Percentiles rank a stretch among this genome's conserved stretches.
phyloP scores from a whole-genome alignment of 2,329 filamentous ascomycete genomes.

The Fusarium sterilihyphosum region DNA sequence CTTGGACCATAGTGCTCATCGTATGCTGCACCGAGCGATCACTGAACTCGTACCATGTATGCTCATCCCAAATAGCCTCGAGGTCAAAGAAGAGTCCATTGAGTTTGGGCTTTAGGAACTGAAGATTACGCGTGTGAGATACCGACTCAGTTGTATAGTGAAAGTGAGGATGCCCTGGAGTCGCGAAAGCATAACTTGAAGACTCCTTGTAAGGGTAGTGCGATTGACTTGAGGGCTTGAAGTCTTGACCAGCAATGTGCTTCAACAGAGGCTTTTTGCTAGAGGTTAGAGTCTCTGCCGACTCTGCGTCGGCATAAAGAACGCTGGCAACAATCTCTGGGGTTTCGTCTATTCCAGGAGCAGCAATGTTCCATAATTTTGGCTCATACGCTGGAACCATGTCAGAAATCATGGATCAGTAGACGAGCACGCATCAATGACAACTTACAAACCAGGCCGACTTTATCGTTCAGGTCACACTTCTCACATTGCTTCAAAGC shows the following conservation, averaged over 20 bases:
- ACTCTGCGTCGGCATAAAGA: background rate
- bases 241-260: background rate
- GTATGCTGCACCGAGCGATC: conserved; percentile 75
- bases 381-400: background rate
- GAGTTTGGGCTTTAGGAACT: conserved; percentile 71
- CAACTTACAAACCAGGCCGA: background rate
- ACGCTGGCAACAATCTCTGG: background rate
- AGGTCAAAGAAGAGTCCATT: conserved; percentile 77
- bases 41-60: conserved; percentile 76
- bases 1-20: conserved; percentile 82
- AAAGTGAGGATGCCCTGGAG: conserved; percentile 62
- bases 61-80: conserved; percentile 82
- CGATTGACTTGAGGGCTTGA: background rate
- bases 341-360: background rate
- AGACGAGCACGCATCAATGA: too few relatives aligned
- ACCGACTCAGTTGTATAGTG: conserved; percentile 64
- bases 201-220: background rate
- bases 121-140: conserved; percentile 72
- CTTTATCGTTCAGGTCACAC: conserved; percentile 47
- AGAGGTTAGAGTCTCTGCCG: background rate
- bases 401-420: background rate
- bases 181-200: conserved; percentile 52
- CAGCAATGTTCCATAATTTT: background rate
- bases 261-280: background rate
- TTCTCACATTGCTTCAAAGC: conserved; percentile 36